Conservation (phyloP, 2,329 filamentous ascomycete genomes). For the Grosmannia serpens region DNA sequence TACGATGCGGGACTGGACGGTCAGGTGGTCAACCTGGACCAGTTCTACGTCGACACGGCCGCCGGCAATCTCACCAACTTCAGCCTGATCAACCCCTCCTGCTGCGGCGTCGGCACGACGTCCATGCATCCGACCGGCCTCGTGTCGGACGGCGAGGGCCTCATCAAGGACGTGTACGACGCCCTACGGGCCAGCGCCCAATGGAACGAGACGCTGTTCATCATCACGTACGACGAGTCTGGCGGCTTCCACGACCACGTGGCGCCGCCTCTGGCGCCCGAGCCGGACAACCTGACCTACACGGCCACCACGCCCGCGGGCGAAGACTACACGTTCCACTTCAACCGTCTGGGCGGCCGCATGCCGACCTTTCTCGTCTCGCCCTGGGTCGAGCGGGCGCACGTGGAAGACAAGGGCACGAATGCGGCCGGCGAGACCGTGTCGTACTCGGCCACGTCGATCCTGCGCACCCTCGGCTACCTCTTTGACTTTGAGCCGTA, state of each 20-base stretch:
- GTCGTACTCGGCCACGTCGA: constrained; percentile 30
- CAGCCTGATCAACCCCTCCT: constrained; percentile 37
- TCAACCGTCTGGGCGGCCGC: constrained; percentile 29
- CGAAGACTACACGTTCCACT: constrained; percentile 24
- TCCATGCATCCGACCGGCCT: constrained; percentile 33
- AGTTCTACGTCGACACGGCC: constrained; percentile 32
- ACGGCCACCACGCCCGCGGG: constrained; percentile 24
- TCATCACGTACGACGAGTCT: constrained; percentile 35
- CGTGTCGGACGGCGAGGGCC: constrained; percentile 30
- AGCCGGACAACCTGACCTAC: constrained; percentile 24
- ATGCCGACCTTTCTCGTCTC: constrained; percentile 31
- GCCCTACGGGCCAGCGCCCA: constrained; percentile 29
- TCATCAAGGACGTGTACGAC: constrained; percentile 34
- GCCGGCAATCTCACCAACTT: constrained; percentile 31
- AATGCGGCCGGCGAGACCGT: constrained; percentile 23
- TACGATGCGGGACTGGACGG: constrained; percentile 21
- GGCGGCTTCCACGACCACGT: constrained; percentile 37
- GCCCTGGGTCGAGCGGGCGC: constrained; percentile 29
- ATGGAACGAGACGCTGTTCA: constrained; percentile 34
- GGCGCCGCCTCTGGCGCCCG: constrained; percentile 26
- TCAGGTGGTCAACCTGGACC: constrained; percentile 18
- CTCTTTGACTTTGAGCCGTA: constrained; percentile 28
- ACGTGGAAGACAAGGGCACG: constrained; percentile 25
- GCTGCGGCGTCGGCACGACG: constrained; percentile 31
- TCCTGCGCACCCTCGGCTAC: constrained; percentile 28